Evolutionary conservation across 2,329 filamentous ascomycete genomes (phyloP).

Genomic region (Apiospora malaysiana): DNA sequence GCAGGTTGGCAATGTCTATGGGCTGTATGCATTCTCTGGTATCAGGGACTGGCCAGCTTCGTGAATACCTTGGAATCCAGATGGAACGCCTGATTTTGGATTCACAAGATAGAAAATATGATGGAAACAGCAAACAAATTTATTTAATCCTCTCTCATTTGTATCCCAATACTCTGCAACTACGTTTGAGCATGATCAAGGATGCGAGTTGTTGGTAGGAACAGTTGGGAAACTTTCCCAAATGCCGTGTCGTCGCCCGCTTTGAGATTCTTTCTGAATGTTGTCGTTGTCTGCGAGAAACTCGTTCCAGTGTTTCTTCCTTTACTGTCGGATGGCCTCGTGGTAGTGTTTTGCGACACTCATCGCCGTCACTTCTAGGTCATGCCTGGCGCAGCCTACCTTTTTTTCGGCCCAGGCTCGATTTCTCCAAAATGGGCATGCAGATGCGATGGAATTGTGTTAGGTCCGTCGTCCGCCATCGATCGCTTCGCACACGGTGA

Average conservation of each 20-base stretch:
- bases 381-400: conserved; percentile 20
- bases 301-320: conserved; percentile 35
- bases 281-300: conserved; percentile 37
- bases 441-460: conserved; percentile 36
- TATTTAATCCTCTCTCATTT: no score
- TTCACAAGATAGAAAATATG: no score
- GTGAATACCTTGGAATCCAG: no score
- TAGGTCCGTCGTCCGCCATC: conserved; percentile 38
- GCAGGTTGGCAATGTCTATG: no score
- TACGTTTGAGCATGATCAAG: no score
- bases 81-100: no score
- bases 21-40: no score
- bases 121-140: no score
- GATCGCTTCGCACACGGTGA: conserved; percentile 38
- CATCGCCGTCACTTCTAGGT: conserved; percentile 31
- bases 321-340: conserved; percentile 34
- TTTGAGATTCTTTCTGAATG: conserved; percentile 38
- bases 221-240: conserved; percentile 32
- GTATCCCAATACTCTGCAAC: no score
- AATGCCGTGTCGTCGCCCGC: conserved; percentile 31
- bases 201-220: no score
- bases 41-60: no score
- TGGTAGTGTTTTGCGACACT: conserved; percentile 35
- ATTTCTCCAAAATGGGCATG: conserved; percentile 38
- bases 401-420: conserved; percentile 31